Evolutionary conservation across 2,329 filamentous ascomycete species (phyloP).

Genomic region (Colletotrichum cordylinicola): DNA sequence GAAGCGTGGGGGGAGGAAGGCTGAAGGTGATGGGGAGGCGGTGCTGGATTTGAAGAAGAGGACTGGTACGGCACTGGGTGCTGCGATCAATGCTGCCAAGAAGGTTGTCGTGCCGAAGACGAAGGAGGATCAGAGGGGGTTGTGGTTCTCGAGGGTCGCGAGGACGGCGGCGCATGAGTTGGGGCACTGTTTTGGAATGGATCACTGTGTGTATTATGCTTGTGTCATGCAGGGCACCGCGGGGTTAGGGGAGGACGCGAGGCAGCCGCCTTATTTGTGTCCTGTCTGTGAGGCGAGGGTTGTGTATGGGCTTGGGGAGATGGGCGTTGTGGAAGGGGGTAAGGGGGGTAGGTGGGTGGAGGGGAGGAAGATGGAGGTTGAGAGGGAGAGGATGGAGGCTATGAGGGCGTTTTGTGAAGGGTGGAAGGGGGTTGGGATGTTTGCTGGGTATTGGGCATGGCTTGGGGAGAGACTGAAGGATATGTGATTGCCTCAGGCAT

Average conservation of each 20-base stretch:
- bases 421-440: conserved; percentile 46
- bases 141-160: conserved; percentile 65
- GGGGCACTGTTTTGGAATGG: conserved; percentile 71
- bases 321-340: conserved; percentile 25
- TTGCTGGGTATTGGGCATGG: conserved; percentile 52
- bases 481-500: no score
- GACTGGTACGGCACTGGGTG: conserved; percentile 32
- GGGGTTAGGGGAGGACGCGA: conserved; percentile 60
- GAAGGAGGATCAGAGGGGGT: conserved; percentile 32
- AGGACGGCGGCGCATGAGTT: conserved; percentile 69
- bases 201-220: conserved; percentile 69
- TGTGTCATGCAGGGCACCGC: conserved; percentile 69
- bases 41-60: neutral
- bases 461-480: conserved; percentile 27
- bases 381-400: conserved; percentile 19
- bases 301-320: conserved; percentile 32
- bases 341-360: conserved; percentile 25
- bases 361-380: neutral
- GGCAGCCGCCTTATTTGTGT: conserved; percentile 69
- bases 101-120: conserved; percentile 26
- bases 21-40: neutral
- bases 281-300: conserved; percentile 65
- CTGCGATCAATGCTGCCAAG: conserved; percentile 36
- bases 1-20: neutral
- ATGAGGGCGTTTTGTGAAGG: conserved; percentile 46